A percentile compares a stretch with the other conserved stretches of the same genome.
These are phyloP conservation scores for Knufia fluminis DNA, from an alignment of 2,329 filamentous ascomycete species.

Conservation along the genomic window DNA sequence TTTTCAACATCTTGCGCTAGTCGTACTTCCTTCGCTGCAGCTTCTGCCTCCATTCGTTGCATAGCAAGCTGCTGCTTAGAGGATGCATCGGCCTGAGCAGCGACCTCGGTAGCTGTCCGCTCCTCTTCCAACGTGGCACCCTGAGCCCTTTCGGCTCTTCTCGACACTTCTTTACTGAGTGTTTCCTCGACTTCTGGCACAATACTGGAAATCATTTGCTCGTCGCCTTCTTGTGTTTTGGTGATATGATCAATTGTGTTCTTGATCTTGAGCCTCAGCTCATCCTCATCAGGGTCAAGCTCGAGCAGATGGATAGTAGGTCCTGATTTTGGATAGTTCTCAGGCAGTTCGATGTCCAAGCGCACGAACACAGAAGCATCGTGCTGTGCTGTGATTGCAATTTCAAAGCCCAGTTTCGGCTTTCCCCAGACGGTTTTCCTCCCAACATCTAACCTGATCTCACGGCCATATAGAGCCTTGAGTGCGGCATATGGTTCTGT, in stretches of 20 bases:
- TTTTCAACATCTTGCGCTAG: conserved; percentile 18
- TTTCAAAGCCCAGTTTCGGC: background rate
- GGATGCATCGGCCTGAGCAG: conserved; percentile 10
- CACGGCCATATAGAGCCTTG: conserved; percentile 5
- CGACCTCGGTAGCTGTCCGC: conserved; percentile 15
- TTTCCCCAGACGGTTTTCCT: conserved; percentile 7
- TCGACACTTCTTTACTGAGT: background rate
- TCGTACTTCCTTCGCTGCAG: conserved; percentile 10
- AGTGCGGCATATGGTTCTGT: background rate
- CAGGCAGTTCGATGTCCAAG: conserved; percentile 22
- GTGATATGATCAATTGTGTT: conserved; percentile 14
- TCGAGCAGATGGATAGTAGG: conserved; percentile 19
- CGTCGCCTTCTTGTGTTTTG: conserved; percentile 10
- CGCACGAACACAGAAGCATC: conserved; percentile 18
- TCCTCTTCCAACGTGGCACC: conserved; percentile 21
- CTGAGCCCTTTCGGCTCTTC: background rate
- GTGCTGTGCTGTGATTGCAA: conserved; percentile 11
- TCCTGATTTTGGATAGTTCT: conserved; percentile 20
- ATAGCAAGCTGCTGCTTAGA: conserved; percentile 13
- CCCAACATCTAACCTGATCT: background rate
- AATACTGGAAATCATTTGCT: conserved; percentile 5
- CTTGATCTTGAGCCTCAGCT: conserved; percentile 10
- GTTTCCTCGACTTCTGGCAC: conserved; percentile 1
- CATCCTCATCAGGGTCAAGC: conserved; percentile 14
- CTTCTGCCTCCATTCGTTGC: conserved; percentile 5